Base-by-base conservation (phyloP, 495 filamentous ascomycete species). In the Neurospora sublineolata region DNA sequence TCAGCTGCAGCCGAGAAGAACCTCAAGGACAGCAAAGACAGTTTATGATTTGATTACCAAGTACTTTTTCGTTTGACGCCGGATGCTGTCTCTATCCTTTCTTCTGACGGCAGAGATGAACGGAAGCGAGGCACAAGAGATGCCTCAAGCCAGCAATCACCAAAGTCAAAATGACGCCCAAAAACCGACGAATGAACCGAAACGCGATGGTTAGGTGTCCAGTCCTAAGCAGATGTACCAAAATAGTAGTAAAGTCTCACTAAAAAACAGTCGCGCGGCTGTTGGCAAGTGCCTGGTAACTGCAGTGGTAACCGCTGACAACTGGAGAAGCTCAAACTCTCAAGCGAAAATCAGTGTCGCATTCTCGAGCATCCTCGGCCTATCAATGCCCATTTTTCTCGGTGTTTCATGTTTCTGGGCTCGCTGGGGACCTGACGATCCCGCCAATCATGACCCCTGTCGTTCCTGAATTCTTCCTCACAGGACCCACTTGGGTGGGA, bases 211-310 rank as follows among this genome's bases (percentile, higher is more conserved):
- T 60, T 18, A 60, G 23, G 23, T 60, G 23, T 16, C 68, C 38
- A 33, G 39, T 42, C 20, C 2, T 37, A 36, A 30, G 14, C n/a
- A 30, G 30, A 42, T 18, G 4, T 20, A 69, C 36, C 67, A 14
- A 44, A 27, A 37, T 37, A 20, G 18, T 20, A 16, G 30, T 9
- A 20, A 68, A 68, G 67, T 44, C 38, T 40, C 67, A 68, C 46
- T 30, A 2, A 6, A 12, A 40, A 30, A 42, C 68, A 70, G 68
- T 70, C 68, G 68, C 68, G 68, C 68, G 68, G 68, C 68, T 70
- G 37, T 64, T 58, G 46, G 11, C 23, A 58, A 27, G 46, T 39
- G 11, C 4, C 33, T 36, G 33, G 38, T 14, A 39, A 39, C 33
- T 36, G n/a, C n/a, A n/a, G n/a, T 42, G 46, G 11, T 52, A 58